A percentile compares a stretch with the other conserved stretches of the same genome.
Conservation (phyloP, 495 filamentous ascomycete genomes). For the Neurospora sp. region DNA sequence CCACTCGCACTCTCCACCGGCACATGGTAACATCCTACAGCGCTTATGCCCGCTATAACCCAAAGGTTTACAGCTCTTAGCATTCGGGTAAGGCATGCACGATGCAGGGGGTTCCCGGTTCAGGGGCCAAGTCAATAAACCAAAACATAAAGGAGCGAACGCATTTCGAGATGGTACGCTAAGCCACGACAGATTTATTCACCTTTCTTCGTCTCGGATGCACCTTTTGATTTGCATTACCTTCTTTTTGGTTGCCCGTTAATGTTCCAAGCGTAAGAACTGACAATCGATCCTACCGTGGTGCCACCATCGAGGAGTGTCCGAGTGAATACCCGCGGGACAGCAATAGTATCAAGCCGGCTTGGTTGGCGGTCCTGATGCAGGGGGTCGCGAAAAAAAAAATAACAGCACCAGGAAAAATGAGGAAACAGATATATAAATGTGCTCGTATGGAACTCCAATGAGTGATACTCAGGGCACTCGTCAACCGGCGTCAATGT, state of each 20-base stretch:
- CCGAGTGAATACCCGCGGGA: neutral
- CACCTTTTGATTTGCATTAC: too few relatives aligned
- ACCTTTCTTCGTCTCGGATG: neutral
- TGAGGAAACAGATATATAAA: too few relatives aligned
- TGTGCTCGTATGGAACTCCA: too few relatives aligned
- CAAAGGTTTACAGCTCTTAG: neutral
- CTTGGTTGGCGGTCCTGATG: too few relatives aligned
- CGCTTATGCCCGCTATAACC: neutral
- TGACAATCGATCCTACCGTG: neutral
- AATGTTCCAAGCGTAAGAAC: too few relatives aligned
- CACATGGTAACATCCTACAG: neutral
- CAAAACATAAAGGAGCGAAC: neutral
- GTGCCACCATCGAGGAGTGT: neutral
- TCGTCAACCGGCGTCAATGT: too few relatives aligned
- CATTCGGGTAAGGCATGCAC: neutral
- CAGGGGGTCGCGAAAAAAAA: too few relatives aligned
- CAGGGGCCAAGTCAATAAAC: neutral
- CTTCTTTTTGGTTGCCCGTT: too few relatives aligned
- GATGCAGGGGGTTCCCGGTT: neutral
- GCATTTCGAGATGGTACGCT: neutral
- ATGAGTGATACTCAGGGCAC: too few relatives aligned
- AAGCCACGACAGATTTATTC: neutral
- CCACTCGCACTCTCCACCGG: neutral
- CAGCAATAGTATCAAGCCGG: neutral
- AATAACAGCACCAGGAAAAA: too few relatives aligned